Evolutionary conservation across 2,329 filamentous ascomycete genomes (phyloP).

Genomic region (Fusarium papillatum): DNA sequence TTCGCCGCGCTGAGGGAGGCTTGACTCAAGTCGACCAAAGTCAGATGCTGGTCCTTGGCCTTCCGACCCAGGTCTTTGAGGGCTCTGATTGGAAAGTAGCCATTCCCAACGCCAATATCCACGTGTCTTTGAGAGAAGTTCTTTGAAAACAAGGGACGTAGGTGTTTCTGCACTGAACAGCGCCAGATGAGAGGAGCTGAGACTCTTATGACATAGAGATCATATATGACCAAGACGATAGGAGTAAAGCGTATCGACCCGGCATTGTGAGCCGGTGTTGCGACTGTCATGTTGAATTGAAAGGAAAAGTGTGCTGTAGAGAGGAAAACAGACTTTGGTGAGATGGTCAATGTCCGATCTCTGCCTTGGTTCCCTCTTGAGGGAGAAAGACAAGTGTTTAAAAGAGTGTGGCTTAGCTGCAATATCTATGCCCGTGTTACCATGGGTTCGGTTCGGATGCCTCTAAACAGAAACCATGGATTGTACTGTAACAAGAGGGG

Average conservation of each 20-base stretch:
- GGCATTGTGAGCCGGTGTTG: conserved; percentile 7
- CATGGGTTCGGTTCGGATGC: neutral
- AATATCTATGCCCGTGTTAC: neutral
- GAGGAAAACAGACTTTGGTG: neutral
- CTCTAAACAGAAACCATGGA: neutral
- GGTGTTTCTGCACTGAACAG: neutral
- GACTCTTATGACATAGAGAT: conserved; percentile 12
- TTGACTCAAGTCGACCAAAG: conserved; percentile 17
- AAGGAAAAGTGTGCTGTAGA: neutral
- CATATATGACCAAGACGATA: conserved; percentile 12
- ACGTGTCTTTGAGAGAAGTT: conserved; percentile 19
- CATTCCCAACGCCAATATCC: conserved; percentile 24
- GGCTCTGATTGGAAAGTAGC: conserved; percentile 9
- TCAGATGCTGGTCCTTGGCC: conserved; percentile 8
- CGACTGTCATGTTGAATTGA: neutral
- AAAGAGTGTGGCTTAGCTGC: neutral
- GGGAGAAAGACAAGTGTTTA: neutral
- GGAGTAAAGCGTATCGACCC: conserved; percentile 13
- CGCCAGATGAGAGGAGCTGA: conserved; percentile 14
- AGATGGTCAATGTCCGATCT: neutral
- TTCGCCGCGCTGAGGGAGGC: conserved; percentile 6
- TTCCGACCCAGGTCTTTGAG: neutral
- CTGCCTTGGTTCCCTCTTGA: neutral
- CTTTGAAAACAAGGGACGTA: conserved; percentile 1
- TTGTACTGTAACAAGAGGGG: neutral